Base-by-base conservation (phyloP, 169 alveolate genomes). In the Cryptosporidium bovis region DNA sequence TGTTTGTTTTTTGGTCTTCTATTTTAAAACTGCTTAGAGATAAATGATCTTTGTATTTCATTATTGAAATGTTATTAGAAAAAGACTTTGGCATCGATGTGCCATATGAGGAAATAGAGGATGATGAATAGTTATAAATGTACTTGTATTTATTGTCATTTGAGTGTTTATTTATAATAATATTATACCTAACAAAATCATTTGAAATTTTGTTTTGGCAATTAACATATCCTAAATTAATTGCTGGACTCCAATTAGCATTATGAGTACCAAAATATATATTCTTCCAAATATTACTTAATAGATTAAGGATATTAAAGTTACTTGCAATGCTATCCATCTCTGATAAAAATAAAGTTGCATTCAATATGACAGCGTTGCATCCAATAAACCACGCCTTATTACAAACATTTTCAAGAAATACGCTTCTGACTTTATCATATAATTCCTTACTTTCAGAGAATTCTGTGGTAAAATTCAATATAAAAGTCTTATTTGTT, bases 101-200 rank as follows among this genome's bases (percentile, higher is more conserved):
- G 13, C 87, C 87, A 29, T 77, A 77, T 3, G 87, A 77, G 2
- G 87, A 77, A 18, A 60, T 24, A 20, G 87, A 77, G 2, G 87
- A 60, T 1, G 77, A 77, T 20, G 48, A 20, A 62, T 27, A 27
- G 7, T 53, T 20, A 53, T 53, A 5, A 3, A 53, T 20, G 29
- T 53, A 20, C 1, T 13, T 53, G 68, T 12, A 18, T 33, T 15
- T 40, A 27, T 69, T 16, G 12, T 24, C 16, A 53, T 53, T n/a
- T 51, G 53, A 13, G 51, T 29, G 2, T 69, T 60, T 29, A 53
- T 31, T 51, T 34, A 29, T 69, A 51, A 29, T 20, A 31, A 51
- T 10, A 1, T 55, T 27, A 27, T 50, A 4, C 4, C 2, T n/a
- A 53, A 53, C 0, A 53, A 53, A 53, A 5, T 5, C 6, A 53